phyloP scores from a whole-genome alignment of 345 rosid species.

The Angophora floribunda region DNA sequence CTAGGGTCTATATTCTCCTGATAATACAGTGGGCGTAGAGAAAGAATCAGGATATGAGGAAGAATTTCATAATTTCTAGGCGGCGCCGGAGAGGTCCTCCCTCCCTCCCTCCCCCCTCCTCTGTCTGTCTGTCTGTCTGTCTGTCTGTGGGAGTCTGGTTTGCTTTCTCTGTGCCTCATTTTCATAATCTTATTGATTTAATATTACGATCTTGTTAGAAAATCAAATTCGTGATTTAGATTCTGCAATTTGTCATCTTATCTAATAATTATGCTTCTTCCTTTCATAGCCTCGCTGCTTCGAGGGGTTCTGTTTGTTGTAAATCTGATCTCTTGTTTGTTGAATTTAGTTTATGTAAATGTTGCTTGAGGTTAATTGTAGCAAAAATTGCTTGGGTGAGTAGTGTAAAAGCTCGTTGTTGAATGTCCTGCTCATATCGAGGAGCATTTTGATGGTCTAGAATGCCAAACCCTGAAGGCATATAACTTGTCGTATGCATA shows the following conservation, averaged over 20 bases:
- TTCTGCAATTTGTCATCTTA: background rate
- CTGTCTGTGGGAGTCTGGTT: background rate
- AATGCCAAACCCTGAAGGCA: background rate
- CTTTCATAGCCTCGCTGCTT: background rate
- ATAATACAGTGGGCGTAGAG: background rate
- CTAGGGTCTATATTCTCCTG: background rate
- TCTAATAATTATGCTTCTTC: background rate
- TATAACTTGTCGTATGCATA: background rate
- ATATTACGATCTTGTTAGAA: background rate
- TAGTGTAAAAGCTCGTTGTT: background rate
- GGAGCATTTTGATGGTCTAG: background rate
- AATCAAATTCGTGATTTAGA: background rate
- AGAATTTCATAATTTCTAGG: background rate
- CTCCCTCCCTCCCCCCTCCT: background rate
- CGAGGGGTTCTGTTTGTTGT: background rate
- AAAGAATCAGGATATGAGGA: background rate
- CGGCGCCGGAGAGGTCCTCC: background rate
- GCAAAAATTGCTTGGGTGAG: background rate
- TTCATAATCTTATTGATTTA: background rate
- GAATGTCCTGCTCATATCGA: background rate
- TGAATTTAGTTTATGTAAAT: background rate
- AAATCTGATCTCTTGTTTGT: background rate
- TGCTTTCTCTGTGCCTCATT: background rate
- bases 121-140: background rate
- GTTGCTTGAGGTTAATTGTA: background rate